Base-by-base conservation (phyloP, 441 rosid genomes). In the Croton setiger region DNA sequence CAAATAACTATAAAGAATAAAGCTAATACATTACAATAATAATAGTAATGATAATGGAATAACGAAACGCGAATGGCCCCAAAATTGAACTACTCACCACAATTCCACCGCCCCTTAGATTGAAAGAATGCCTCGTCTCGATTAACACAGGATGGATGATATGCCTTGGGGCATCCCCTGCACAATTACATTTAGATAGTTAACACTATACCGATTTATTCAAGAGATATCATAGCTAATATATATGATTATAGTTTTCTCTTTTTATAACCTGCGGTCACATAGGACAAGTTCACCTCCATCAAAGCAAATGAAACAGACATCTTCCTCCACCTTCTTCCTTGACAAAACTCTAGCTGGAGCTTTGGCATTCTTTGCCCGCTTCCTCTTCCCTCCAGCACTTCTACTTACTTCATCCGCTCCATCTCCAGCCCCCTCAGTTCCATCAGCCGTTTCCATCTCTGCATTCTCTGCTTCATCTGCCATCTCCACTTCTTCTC, bases 151-250 rank as follows among this genome's bases (percentile, higher is more conserved):
- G 93, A 66, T 57, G 96, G 83, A 74, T 94, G 98, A 76, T 94
- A 94, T 21, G 96, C 98, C 86, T 94, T 94, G 14, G 97, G 98
- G 72, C 98, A 94, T 31, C 97, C 96, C 96, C 97, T 94, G 74
- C 58, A 80, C 53, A 66, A 47, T 48, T 18, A 48, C 7, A 66
- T 33, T 44, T 60, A 33, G 69, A 60, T 13, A 47, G 64, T 60
- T 33, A 74, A 70, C 72, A 63, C 61, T 47, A 71, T 17, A 21
- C 7, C n/a, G n/a, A n/a, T n/a, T n/a, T n/a, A n/a, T n/a, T n/a
- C n/a, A n/a, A n/a, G n/a, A n/a, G n/a, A n/a, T n/a, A 20, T 11
- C 17, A 0, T 4, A n/a, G 33, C 43, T 20, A 7, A 63, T 12
- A 63, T 45, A 63, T 43, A 45, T 63, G 17, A 0, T 51, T 21